Evolutionary conservation across 208 protist genomes (phyloP).

Genomic region (Acanthamoeba sp.): DNA sequence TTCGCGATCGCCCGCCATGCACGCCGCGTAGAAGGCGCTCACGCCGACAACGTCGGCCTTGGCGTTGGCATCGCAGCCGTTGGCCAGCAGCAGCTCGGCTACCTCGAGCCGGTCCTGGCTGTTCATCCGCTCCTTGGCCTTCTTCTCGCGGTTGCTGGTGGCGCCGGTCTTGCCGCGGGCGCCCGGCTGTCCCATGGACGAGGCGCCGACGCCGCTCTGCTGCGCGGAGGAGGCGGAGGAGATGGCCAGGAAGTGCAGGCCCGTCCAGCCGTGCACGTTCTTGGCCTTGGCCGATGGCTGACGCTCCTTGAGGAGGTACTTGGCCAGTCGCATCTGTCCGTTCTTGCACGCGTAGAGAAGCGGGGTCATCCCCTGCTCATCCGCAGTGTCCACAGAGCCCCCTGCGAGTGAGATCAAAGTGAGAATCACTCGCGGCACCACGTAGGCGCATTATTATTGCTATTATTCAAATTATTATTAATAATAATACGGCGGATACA

Average conservation of each 20-base stretch:
- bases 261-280: background rate
- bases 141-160: constrained; percentile 2
- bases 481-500: background rate
- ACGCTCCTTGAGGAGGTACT: background rate
- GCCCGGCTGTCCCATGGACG: background rate
- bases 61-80: constrained; percentile 41
- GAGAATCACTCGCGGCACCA: background rate
- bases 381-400: background rate
- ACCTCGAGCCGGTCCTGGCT: constrained; percentile 46
- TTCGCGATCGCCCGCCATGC: constrained; percentile 20
- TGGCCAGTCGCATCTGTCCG: constrained; percentile 36
- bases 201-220: too few relatives aligned
- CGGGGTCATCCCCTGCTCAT: background rate
- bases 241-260: constrained; percentile 22
- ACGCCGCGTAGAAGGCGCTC: constrained; percentile 40
- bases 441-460: too few relatives aligned
- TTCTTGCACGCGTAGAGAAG: constrained; percentile 47
- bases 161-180: background rate
- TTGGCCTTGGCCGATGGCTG: background rate
- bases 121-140: background rate
- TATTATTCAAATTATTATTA: too few relatives aligned
- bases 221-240: background rate
- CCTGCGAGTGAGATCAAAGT: background rate
- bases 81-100: background rate
- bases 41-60: background rate